Conservation (phyloP, 495 filamentous ascomycete genomes). For the Penicillium chermesinum region DNA sequence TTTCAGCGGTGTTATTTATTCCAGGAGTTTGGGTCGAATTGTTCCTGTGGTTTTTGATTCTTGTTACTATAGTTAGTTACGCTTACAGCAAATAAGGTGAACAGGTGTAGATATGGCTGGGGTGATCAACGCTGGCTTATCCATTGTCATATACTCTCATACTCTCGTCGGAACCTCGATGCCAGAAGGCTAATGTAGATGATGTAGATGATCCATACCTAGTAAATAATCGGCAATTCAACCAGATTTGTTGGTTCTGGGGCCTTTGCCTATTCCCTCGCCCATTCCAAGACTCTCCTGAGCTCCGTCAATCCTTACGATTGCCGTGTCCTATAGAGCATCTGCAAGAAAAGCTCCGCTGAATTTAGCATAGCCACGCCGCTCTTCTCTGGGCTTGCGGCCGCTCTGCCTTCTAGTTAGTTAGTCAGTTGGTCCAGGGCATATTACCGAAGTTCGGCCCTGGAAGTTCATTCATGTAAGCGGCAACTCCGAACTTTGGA, state of each 20-base stretch:
- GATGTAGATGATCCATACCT: too few species aligned
- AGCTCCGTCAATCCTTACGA: not conserved
- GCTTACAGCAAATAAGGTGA: too few species aligned
- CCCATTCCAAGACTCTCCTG: not conserved
- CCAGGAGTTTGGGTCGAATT: not conserved
- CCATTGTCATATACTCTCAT: too few species aligned
- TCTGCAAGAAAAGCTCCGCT: not conserved
- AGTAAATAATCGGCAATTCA: not conserved
- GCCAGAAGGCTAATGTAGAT: too few species aligned
- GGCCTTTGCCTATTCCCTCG: not conserved
- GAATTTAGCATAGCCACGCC: not conserved
- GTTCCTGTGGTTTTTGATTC: too few species aligned
- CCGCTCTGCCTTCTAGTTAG: not conserved
- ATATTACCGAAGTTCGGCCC: not conserved
- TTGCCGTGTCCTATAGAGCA: not conserved
- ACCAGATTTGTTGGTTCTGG: not conserved
- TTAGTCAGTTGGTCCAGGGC: too few species aligned
- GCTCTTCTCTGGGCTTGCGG: not conserved
- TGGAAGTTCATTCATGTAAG: not conserved
- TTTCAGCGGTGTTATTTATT: constrained; percentile 1
- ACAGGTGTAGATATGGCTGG: too few species aligned
- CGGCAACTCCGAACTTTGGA: not conserved
- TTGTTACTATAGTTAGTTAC: too few species aligned
- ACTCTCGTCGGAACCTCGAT: too few species aligned
- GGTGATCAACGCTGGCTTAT: too few species aligned